Percentiles rank a stretch among this genome's conserved stretches.
phyloP scores from a whole-genome alignment of 2,329 filamentous ascomycete genomes.

The Fusarium sp. region DNA sequence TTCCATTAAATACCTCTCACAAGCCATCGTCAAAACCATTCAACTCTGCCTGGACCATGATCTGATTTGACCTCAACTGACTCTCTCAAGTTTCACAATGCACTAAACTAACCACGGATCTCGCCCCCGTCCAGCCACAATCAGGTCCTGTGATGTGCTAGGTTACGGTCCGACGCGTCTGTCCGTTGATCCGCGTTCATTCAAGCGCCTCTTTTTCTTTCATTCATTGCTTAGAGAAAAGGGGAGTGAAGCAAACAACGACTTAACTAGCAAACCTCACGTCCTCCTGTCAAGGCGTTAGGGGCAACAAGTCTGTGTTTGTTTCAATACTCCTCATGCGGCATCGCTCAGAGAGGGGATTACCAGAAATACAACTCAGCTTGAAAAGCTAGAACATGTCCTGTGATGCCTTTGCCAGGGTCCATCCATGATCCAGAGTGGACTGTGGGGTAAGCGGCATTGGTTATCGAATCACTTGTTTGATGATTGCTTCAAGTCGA shows the following conservation, averaged over 20 bases:
- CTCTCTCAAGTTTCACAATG: conserved; percentile 20
- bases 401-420: conserved; percentile 37
- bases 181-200: conserved; percentile 26
- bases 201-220: conserved; percentile 21
- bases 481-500: conserved; percentile 31
- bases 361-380: conserved; percentile 26
- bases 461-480: conserved; percentile 28
- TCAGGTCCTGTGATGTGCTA: conserved; percentile 36
- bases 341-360: conserved; percentile 29
- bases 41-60: not conserved
- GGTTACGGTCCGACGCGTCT: conserved; percentile 43
- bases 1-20: conserved; percentile 4
- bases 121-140: conserved; percentile 30
- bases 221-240: conserved; percentile 3
- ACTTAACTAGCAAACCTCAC: not conserved
- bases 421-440: conserved; percentile 10
- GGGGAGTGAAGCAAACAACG: not conserved
- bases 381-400: conserved; percentile 19
- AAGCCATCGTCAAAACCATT: not conserved
- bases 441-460: conserved; percentile 43
- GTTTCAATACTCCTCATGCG: conserved; percentile 15
- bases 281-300: conserved; percentile 10
- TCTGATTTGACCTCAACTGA: not conserved
- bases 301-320: not conserved
- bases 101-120: conserved; percentile 14